A percentile compares a stretch with the other conserved stretches of the same genome.
Evolutionary conservation across 2,329 filamentous ascomycete genomes (phyloP).

Genomic region (Ciborinia camelliae): DNA sequence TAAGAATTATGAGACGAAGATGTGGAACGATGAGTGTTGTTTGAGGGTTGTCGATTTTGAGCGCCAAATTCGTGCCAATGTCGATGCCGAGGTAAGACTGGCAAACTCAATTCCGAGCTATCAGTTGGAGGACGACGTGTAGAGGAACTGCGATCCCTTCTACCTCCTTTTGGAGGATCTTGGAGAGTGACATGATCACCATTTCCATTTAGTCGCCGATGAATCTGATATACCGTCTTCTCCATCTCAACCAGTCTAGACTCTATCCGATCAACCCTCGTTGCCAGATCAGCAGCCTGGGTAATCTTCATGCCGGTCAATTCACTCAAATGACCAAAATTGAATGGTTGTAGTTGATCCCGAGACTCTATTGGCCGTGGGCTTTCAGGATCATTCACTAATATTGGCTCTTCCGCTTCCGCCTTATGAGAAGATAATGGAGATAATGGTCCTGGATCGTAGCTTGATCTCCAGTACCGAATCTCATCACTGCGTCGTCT

Average conservation of each 20-base stretch:
- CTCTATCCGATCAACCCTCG: slow-evolving; percentile 51
- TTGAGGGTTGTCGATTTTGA: slow-evolving; percentile 28
- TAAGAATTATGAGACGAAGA: slow-evolving; percentile 30
- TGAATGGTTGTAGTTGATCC: slow-evolving; percentile 51
- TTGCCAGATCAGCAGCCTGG: slow-evolving; percentile 52
- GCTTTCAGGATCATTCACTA: slow-evolving; percentile 36
- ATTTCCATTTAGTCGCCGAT: slow-evolving; percentile 18
- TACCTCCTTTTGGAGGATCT: slow-evolving; percentile 27
- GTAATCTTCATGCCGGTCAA: slow-evolving; percentile 57
- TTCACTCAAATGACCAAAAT: slow-evolving; percentile 49
- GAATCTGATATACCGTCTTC: slow-evolving; percentile 29
- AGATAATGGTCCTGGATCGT: slow-evolving; percentile 50
- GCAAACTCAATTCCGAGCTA: slow-evolving; percentile 32
- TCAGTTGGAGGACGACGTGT: slow-evolving; percentile 27
- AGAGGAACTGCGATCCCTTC: slow-evolving; percentile 25
- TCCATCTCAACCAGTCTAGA: slow-evolving; percentile 52
- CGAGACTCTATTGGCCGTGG: slow-evolving; percentile 22
- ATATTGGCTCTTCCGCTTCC: slow-evolving; percentile 38
- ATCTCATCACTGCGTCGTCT: slow-evolving; percentile 62
- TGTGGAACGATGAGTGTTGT: slow-evolving; percentile 30
- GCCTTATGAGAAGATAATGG: slow-evolving; percentile 48
- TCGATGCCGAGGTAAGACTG: slow-evolving; percentile 24
- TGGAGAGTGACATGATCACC: slow-evolving; percentile 27
- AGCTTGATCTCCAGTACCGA: slow-evolving; percentile 61
- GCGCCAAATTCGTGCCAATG: slow-evolving; percentile 20